A percentile compares a stretch with the other conserved stretches of the same genome.
Conservation (phyloP, 371 early-diverging fungal genomes). For the Capillidium heterosporum region DNA sequence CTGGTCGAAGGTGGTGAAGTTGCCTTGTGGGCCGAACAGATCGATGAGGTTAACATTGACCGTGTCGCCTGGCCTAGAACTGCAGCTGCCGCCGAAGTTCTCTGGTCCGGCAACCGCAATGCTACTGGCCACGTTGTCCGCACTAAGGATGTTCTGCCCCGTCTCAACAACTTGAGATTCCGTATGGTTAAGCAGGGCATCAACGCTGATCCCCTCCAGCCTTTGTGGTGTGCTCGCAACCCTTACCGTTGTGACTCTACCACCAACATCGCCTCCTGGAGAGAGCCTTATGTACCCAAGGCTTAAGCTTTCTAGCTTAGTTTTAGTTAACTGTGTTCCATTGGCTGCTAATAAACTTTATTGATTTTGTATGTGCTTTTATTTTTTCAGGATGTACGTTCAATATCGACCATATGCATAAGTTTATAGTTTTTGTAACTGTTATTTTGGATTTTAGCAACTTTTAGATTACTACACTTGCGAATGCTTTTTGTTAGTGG, state of each 20-base stretch:
- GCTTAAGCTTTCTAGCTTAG: background rate
- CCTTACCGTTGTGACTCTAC: constrained; percentile 34
- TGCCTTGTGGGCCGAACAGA: constrained; percentile 57
- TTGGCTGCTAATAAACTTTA: too few relatives aligned
- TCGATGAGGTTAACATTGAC: constrained; percentile 41
- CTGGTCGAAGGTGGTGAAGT: constrained; percentile 36
- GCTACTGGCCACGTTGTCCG: constrained; percentile 27
- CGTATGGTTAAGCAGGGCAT: constrained; percentile 48
- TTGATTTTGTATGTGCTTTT: too few relatives aligned
- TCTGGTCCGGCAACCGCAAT: constrained; percentile 53
- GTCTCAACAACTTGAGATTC: constrained; percentile 55
- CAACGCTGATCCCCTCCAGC: constrained; percentile 39
- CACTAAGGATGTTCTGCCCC: constrained; percentile 37
- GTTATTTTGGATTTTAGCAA: too few relatives aligned
- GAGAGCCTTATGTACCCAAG: constrained; percentile 4
- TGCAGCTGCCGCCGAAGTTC: constrained; percentile 46
- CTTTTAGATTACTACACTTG: too few relatives aligned
- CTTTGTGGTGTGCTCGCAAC: constrained; percentile 46
- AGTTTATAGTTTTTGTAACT: too few relatives aligned
- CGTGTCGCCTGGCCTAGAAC: constrained; percentile 49
- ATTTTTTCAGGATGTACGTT: too few relatives aligned
- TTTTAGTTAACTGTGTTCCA: too few relatives aligned
- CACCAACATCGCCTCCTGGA: background rate
- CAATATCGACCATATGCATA: too few relatives aligned
- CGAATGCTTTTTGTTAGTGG: too few relatives aligned